These are phyloP conservation scores for Cystobasidiaceae sp. DNA, from an alignment of 1,284 basidiomycete genomes.

Conservation along the genomic window DNA sequence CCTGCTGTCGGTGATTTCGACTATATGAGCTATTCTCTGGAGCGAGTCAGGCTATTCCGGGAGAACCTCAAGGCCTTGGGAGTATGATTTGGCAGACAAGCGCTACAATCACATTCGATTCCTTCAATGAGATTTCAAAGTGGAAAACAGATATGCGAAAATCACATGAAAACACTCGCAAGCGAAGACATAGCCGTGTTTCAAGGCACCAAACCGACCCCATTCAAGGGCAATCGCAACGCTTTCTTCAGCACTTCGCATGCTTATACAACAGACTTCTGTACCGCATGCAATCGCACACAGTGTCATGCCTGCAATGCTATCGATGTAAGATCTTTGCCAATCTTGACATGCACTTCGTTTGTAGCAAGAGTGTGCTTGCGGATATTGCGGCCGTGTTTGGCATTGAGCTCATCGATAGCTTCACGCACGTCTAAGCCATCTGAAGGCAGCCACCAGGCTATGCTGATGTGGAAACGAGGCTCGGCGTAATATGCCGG, in stretches of 20 bases:
- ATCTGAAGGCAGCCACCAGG: slow-evolving; percentile 53
- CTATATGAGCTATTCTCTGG: slow-evolving; percentile 39
- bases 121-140: too few species aligned
- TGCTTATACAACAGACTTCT: too few species aligned
- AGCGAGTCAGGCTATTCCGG: slow-evolving; percentile 39
- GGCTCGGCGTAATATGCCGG: slow-evolving; percentile 66
- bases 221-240: too few species aligned
- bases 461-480: slow-evolving; percentile 72
- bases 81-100: too few species aligned
- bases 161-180: too few species aligned
- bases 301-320: too few species aligned
- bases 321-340: slow-evolving; percentile 14
- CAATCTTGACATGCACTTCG: slow-evolving; percentile 10
- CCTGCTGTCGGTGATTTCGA: slow-evolving; percentile 37
- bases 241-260: too few species aligned
- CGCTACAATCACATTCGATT: too few species aligned
- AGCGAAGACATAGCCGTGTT: too few species aligned
- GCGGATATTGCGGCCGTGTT: not conserved
- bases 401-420: not conserved
- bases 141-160: too few species aligned
- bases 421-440: not conserved
- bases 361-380: not conserved
- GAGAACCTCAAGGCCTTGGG: slow-evolving; percentile 17
- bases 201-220: too few species aligned
- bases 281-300: too few species aligned